Conservation (phyloP, 177 flowering plant species). For the Vitis hybrid region DNA sequence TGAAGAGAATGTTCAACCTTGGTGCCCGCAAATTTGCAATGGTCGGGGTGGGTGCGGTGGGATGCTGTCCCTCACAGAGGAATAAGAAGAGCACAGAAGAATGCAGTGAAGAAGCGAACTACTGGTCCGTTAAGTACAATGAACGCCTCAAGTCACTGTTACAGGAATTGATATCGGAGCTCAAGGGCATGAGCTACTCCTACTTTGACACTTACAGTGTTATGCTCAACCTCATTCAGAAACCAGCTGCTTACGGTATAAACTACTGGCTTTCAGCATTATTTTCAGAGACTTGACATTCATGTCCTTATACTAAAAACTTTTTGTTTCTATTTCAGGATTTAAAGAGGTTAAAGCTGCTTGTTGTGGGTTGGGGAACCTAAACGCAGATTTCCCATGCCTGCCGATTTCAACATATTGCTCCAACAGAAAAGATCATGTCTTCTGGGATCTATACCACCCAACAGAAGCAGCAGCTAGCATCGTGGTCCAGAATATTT, state of each 20-base stretch:
- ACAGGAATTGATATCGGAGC: slow-evolving; percentile 38
- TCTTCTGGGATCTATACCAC: slow-evolving; percentile 89
- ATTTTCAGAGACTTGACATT: not conserved
- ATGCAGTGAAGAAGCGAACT: slow-evolving; percentile 57
- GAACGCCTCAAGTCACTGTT: slow-evolving; percentile 38
- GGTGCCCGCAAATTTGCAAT: slow-evolving; percentile 60
- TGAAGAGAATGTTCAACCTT: slow-evolving; percentile 37
- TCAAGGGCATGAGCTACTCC: slow-evolving; percentile 43
- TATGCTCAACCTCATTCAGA: slow-evolving; percentile 40
- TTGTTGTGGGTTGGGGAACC: slow-evolving; percentile 85
- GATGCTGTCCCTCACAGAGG: slow-evolving; percentile 63
- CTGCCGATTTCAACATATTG: slow-evolving; percentile 63
- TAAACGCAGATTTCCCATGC: slow-evolving; percentile 62
- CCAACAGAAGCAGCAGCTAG: slow-evolving; percentile 66
- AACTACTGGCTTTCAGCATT: not conserved
- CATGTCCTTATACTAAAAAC: no score
- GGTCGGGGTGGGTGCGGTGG: slow-evolving; percentile 41
- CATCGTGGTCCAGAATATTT: slow-evolving; percentile 40
- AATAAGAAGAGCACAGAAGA: slow-evolving; percentile 32
- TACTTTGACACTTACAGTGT: slow-evolving; percentile 44
- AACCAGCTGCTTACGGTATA: slow-evolving; percentile 62
- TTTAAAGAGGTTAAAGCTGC: slow-evolving; percentile 79
- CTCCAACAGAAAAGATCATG: slow-evolving; percentile 56
- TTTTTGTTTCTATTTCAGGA: slow-evolving; percentile 37
- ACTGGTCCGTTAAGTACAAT: slow-evolving; percentile 50